Base-by-base conservation (phyloP, 331 rosid species). In the Pyracantha coccinea region DNA sequence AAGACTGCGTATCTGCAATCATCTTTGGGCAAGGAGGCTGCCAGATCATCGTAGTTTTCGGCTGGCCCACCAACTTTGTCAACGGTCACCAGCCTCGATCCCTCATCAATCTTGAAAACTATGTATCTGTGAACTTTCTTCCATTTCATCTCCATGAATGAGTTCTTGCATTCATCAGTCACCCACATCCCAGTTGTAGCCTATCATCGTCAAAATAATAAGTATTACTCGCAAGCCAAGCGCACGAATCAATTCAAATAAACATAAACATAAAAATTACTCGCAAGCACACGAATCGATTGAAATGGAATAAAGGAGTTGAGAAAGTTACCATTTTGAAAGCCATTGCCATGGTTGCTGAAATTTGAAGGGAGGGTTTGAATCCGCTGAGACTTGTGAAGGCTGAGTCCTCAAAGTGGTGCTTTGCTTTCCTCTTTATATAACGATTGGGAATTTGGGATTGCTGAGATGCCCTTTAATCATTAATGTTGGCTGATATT, bases 121-220 rank as follows among this genome's bases (percentile, higher is more conserved):
- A 95, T 90, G 89, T 85, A 95, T 62, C 96, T 81, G 71, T 88
- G 93, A 2, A 92, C 93, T 85, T 95, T 95, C 88, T 95, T 95
- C 99, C 99, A 95, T 75, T 95, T 95, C 99, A 95, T 92, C 78
- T 92, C 99, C 96, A 89, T 88, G 90, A 95, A 95, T 0, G 97
- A 92, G 76, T 77, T 95, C 91, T 92, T 95, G 80, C 99, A 95
- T 84, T 95, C 99, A 28, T 95, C 99, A 3, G 98, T 90, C 31
- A 95, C 98, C 97, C 97, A 90, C 99, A 95, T 95, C 77, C 98
- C 99, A 15, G 98, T 95, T 1, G 99, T 95, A 15, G 99, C 99
- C 99, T 94, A 73, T 17, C 9, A 14, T 23, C 19, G 7, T 24
- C 17, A 69, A 67, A 41, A 12, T 8, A 54, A 3, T 19, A 54